Evolutionary conservation across 2,329 filamentous ascomycete genomes (phyloP).

Genomic region (Exophiala bonariae): DNA sequence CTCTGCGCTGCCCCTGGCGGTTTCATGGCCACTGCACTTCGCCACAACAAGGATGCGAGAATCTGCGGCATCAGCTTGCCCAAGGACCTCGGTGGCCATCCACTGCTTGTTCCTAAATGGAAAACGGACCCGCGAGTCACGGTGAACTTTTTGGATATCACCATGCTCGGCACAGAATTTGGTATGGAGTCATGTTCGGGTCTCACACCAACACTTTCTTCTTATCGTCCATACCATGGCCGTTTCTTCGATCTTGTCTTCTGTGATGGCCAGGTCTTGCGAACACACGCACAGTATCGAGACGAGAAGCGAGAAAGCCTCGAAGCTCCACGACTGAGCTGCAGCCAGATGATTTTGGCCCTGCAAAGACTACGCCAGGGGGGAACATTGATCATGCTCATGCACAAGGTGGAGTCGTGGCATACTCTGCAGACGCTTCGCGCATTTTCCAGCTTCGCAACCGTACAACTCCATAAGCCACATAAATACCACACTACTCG

Average conservation of each 20-base stretch:
- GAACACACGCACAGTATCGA: slow-evolving; percentile 35
- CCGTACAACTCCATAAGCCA: slow-evolving; percentile 49
- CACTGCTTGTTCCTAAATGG: slow-evolving; percentile 31
- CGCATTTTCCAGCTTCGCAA: slow-evolving; percentile 44
- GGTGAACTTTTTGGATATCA: slow-evolving; percentile 46
- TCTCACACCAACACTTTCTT: slow-evolving; percentile 6
- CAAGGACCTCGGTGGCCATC: slow-evolving; percentile 41
- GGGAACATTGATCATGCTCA: slow-evolving; percentile 53
- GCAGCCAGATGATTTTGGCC: slow-evolving; percentile 46
- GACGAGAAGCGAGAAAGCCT: slow-evolving; percentile 33
- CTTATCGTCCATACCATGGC: slow-evolving; percentile 23
- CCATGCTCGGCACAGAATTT: slow-evolving; percentile 52
- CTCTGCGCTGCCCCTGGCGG: slow-evolving; percentile 59
- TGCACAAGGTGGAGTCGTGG: slow-evolving; percentile 51
- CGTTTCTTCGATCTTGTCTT: slow-evolving; percentile 46
- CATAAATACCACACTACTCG: slow-evolving; percentile 39
- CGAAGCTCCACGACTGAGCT: slow-evolving; percentile 40
- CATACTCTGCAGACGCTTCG: slow-evolving; percentile 39
- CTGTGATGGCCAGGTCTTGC: slow-evolving; percentile 51
- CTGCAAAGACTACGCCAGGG: slow-evolving; percentile 47
- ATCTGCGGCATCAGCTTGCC: slow-evolving; percentile 47
- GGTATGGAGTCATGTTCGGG: slow-evolving; percentile 29
- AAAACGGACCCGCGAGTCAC: slow-evolving; percentile 17
- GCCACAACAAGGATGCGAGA: slow-evolving; percentile 36
- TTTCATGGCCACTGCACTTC: slow-evolving; percentile 44